Percentiles rank a stretch among this genome's conserved stretches.
Conservation (phyloP, 768 basidiomycete genomes). For the Daedaleopsis nitida region DNA sequence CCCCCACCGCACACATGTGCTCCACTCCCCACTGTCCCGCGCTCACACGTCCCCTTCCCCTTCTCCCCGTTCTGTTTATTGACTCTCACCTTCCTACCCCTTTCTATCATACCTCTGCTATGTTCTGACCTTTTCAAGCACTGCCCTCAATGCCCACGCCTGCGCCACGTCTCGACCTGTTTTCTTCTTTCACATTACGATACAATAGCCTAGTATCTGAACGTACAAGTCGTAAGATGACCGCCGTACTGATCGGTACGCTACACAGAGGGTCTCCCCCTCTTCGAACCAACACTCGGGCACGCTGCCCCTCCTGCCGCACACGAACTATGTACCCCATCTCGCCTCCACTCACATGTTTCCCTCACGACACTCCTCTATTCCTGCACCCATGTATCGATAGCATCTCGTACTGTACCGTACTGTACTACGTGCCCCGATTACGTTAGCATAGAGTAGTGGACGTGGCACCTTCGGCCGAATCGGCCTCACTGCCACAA, state of each 20-base stretch:
- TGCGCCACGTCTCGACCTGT: too few relatives aligned
- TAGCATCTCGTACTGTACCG: background rate
- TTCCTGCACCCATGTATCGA: background rate
- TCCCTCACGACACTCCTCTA: background rate
- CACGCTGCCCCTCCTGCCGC: too few relatives aligned
- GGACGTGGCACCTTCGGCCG: conserved; percentile 7
- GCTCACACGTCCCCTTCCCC: background rate
- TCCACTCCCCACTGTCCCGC: too few relatives aligned
- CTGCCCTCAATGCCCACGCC: too few relatives aligned
- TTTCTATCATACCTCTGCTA: too few relatives aligned
- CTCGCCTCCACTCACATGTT: background rate
- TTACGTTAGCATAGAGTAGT: background rate
- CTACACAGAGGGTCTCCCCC: background rate
- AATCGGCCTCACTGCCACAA: background rate
- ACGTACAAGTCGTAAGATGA: background rate
- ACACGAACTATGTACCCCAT: background rate
- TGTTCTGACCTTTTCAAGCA: too few relatives aligned
- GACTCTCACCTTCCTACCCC: background rate
- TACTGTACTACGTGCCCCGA: background rate
- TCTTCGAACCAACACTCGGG: too few relatives aligned
- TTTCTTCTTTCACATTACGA: too few relatives aligned
- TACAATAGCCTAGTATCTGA: background rate
- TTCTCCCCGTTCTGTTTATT: background rate
- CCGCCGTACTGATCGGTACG: background rate
- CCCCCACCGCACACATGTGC: background rate